These are phyloP conservation scores for Erythrobasidium yunnanense DNA, from an alignment of 768 basidiomycete genomes.

Conservation along the genomic window DNA sequence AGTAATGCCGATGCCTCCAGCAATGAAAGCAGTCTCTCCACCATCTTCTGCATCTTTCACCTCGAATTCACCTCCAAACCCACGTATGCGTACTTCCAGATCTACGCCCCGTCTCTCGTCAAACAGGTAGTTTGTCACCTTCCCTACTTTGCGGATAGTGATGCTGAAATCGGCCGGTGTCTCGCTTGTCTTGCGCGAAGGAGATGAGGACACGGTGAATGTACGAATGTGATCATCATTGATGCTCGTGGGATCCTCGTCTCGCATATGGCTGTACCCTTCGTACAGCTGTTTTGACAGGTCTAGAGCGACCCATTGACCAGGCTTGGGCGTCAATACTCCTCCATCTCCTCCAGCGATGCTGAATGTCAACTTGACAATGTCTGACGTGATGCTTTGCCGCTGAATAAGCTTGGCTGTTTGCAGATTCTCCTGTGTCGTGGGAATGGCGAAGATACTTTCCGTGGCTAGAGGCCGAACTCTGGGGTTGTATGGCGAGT, in stretches of 20 bases:
- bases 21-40: constrained; percentile 8
- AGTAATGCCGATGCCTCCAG: constrained; percentile 27
- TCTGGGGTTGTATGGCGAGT: constrained; percentile 26
- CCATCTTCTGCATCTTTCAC: not conserved
- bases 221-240: constrained; percentile 30
- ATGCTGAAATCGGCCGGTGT: constrained; percentile 14
- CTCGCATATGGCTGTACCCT: constrained; percentile 28
- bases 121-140: constrained; percentile 23
- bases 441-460: not conserved
- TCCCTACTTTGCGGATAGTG: constrained; percentile 27
- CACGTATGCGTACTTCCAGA: constrained; percentile 14
- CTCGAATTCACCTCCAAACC: constrained; percentile 23
- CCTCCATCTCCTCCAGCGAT: not conserved
- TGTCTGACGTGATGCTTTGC: not conserved
- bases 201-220: constrained; percentile 28
- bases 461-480: constrained; percentile 26
- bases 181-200: not conserved
- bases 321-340: not conserved
- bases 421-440: not conserved
- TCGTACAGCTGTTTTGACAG: not conserved
- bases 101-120: not conserved
- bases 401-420: not conserved
- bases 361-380: constrained; percentile 16
- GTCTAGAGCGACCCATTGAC: constrained; percentile 30
- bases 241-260: constrained; percentile 9